phyloP scores from a whole-genome alignment of 805 yeast species.

The Komagataella ulmi region DNA sequence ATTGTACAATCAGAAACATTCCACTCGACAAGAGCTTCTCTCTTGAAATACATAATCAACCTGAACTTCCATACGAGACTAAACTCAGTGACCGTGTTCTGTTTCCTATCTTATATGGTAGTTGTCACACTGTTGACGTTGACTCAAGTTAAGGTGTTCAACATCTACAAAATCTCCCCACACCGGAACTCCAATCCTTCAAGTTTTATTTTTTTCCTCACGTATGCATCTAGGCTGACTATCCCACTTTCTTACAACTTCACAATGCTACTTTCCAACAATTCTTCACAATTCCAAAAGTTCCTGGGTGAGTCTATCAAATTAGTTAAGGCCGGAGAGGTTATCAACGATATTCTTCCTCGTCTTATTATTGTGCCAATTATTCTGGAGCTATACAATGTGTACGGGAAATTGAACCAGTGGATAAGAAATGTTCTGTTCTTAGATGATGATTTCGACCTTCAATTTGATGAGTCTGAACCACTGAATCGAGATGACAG shows the following conservation, averaged over 20 bases:
- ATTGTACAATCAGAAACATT: slow-evolving; percentile 64
- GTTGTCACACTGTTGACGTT: slow-evolving; percentile 52
- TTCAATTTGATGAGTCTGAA: slow-evolving; percentile 3
- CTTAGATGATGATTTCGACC: slow-evolving; percentile 18
- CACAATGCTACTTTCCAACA: slow-evolving; percentile 41
- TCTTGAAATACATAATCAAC: slow-evolving; percentile 33
- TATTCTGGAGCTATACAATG: slow-evolving; percentile 26
- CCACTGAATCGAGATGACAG: not conserved
- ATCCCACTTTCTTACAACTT: slow-evolving; percentile 76
- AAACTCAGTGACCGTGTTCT: slow-evolving; percentile 7
- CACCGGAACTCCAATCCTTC: slow-evolving; percentile 62
- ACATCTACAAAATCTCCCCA: slow-evolving; percentile 58
- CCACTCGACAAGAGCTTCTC: slow-evolving; percentile 53
- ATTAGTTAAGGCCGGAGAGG: slow-evolving; percentile 58
- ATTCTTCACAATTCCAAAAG: slow-evolving; percentile 42
- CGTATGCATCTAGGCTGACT: slow-evolving; percentile 70
- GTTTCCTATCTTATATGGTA: slow-evolving; percentile 49
- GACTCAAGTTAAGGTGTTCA: slow-evolving; percentile 56
- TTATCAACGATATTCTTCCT: slow-evolving; percentile 66
- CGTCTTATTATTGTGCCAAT: slow-evolving; percentile 64
- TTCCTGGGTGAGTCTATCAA: slow-evolving; percentile 70
- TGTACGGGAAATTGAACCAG: slow-evolving; percentile 47
- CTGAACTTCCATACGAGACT: slow-evolving; percentile 8
- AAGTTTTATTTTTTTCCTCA: slow-evolving; percentile 63
- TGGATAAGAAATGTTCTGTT: slow-evolving; percentile 15